Conservation (phyloP, 441 rosid genomes). For the Gossypium trilobum region DNA sequence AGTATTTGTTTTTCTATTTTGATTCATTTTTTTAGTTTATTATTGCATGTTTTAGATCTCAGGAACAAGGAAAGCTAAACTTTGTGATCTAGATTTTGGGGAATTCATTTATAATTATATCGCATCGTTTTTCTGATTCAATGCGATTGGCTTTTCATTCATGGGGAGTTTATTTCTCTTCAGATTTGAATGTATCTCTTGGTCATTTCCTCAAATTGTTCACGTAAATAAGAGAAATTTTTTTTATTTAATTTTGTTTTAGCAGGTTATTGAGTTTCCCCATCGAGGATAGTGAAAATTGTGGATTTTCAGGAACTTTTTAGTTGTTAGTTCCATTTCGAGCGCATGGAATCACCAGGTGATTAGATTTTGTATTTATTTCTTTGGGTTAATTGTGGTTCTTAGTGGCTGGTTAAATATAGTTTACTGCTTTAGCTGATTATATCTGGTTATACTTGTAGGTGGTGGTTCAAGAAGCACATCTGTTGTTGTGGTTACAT, state of each 20-base stretch:
- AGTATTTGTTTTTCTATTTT: background rate
- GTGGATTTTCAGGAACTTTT: slow-evolving; percentile 20
- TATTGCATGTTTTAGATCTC: slow-evolving; percentile 11
- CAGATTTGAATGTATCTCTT: background rate
- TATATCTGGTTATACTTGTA: slow-evolving; percentile 13
- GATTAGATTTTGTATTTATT: background rate
- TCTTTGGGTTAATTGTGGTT: background rate
- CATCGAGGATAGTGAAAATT: slow-evolving; percentile 13
- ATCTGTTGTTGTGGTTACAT: slow-evolving; percentile 59
- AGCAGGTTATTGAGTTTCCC: slow-evolving; percentile 20
- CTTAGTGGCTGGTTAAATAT: background rate
- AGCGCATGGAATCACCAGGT: slow-evolving; percentile 64
- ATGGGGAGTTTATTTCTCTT: background rate
- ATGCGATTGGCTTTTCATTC: background rate
- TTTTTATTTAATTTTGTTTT: slow-evolving; percentile 8
- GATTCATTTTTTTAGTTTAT: background rate
- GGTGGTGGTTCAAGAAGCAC: slow-evolving; percentile 55
- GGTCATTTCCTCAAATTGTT: background rate
- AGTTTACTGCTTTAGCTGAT: background rate
- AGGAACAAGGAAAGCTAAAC: slow-evolving; percentile 1
- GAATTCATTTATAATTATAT: background rate
- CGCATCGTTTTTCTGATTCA: background rate
- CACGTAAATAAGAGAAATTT: background rate
- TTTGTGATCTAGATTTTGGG: slow-evolving; percentile 8
- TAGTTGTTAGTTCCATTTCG: slow-evolving; percentile 18